These are phyloP conservation scores for Dictyostelium firmibasis DNA, from an alignment of 78 protist genomes.

Conservation along the genomic window DNA sequence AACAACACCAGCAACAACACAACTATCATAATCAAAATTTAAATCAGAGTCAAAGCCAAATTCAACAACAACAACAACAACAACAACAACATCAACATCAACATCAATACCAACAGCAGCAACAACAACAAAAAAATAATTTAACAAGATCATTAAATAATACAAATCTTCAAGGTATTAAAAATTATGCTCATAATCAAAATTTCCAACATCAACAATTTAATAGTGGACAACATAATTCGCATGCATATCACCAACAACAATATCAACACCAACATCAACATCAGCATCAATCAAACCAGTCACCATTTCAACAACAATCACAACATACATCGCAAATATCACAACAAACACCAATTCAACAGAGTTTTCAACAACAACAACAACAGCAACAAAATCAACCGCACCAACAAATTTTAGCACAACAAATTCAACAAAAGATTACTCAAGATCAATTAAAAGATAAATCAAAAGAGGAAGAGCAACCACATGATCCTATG, in stretches of 20 bases:
- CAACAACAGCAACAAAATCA: too few species aligned
- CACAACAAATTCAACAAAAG: neutral
- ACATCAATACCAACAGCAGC: neutral
- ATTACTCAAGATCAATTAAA: neutral
- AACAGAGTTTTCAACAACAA: slow-evolving; percentile 43
- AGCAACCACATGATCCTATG: neutral
- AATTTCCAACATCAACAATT: neutral
- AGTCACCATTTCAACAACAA: slow-evolving; percentile 7
- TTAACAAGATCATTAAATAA: neutral
- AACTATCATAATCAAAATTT: too few species aligned
- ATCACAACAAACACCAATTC: slow-evolving; percentile 2
- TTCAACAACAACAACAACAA: slow-evolving; percentile 12
- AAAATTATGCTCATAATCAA: neutral
- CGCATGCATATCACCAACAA: neutral
- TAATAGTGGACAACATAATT: neutral
- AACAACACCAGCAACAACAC: slow-evolving; percentile 28
- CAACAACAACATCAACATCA: slow-evolving; percentile 20
- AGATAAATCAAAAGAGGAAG: neutral
- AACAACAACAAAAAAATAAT: neutral
- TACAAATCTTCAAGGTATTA: neutral
- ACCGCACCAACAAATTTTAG: neutral
- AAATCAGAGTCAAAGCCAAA: neutral
- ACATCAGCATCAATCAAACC: neutral
- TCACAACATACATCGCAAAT: neutral
- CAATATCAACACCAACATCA: neutral